Evolutionary conservation across 768 basidiomycete species (phyloP).

Genomic region (Boletus subparvulus): DNA sequence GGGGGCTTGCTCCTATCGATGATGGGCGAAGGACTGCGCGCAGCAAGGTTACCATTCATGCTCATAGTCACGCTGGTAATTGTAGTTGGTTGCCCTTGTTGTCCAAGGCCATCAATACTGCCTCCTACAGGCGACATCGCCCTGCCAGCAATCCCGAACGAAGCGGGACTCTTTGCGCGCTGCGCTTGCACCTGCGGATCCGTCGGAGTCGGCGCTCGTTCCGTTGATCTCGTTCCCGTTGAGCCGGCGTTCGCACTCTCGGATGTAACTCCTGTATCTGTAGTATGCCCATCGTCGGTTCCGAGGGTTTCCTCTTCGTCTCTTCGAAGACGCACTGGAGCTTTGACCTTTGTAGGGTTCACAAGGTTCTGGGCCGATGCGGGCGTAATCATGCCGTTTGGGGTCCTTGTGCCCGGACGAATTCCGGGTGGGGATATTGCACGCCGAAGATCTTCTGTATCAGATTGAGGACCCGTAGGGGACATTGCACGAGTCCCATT

Average conservation of each 20-base stretch:
- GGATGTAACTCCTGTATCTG: conserved; percentile 45
- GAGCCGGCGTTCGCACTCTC: conserved; percentile 38
- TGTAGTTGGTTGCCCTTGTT: conserved; percentile 38
- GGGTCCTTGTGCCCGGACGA: conserved; percentile 40
- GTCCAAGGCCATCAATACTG: conserved; percentile 23
- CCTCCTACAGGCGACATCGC: conserved; percentile 58
- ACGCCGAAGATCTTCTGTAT: conserved; percentile 59
- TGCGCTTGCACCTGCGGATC: conserved; percentile 33
- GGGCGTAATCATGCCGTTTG: conserved; percentile 26
- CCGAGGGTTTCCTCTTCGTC: conserved; percentile 40
- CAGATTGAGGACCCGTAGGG: conserved; percentile 49
- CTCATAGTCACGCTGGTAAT: conserved; percentile 56
- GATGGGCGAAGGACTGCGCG: conserved; percentile 58
- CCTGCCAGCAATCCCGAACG: conserved; percentile 42
- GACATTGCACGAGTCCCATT: conserved; percentile 60
- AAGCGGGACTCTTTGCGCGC: conserved; percentile 60
- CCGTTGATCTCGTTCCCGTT: conserved; percentile 32
- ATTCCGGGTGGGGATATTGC: conserved; percentile 62
- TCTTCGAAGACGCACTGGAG: conserved; percentile 48
- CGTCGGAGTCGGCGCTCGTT: conserved; percentile 57
- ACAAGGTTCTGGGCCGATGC: conserved; percentile 10
- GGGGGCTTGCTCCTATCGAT: conserved; percentile 58
- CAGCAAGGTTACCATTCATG: conserved; percentile 45
- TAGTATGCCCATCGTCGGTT: conserved; percentile 51
- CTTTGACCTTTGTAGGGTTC: conserved; percentile 50